Evolutionary conservation across 139 green algal genomes (phyloP).

Genomic region (Mesotaenium endlicherianum): DNA sequence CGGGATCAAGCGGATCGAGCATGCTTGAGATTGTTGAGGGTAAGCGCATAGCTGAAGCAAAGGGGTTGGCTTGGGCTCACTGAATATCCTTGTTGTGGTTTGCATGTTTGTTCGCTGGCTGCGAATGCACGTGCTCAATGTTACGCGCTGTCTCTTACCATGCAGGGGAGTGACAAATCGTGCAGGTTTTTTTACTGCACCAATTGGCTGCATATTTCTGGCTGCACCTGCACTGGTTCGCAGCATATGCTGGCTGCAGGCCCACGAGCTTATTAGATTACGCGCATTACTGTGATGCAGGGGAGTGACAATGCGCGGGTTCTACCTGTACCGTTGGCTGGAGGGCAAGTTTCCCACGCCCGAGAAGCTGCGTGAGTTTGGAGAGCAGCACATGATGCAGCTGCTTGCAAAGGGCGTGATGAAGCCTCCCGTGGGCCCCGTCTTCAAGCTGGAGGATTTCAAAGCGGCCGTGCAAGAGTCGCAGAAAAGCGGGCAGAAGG

Average conservation of each 20-base stretch:
- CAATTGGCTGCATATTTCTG: not conserved
- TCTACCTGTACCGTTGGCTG: conserved; percentile 11
- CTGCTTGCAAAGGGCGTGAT: not conserved
- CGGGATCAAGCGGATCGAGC: too few species aligned
- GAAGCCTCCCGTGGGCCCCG: not conserved
- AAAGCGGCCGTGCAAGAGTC: not conserved
- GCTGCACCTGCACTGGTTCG: not conserved
- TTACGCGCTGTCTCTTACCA: not conserved
- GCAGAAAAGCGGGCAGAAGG: not conserved
- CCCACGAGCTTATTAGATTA: not conserved
- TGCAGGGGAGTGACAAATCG: not conserved
- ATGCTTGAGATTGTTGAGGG: too few species aligned
- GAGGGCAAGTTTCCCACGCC: not conserved
- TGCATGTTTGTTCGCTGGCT: too few species aligned
- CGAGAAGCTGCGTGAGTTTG: not conserved
- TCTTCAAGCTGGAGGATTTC: conserved; percentile 17
- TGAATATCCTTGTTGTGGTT: too few species aligned
- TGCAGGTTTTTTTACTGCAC: not conserved
- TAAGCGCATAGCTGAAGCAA: too few species aligned
- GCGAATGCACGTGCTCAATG: not conserved
- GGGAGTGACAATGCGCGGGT: not conserved
- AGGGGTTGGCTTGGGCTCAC: too few species aligned
- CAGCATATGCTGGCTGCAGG: not conserved
- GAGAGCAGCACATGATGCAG: not conserved
- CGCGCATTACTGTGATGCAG: not conserved